phyloP scores from a whole-genome alignment of 2,329 filamentous ascomycete species.

The Elsinoe fawcettii region DNA sequence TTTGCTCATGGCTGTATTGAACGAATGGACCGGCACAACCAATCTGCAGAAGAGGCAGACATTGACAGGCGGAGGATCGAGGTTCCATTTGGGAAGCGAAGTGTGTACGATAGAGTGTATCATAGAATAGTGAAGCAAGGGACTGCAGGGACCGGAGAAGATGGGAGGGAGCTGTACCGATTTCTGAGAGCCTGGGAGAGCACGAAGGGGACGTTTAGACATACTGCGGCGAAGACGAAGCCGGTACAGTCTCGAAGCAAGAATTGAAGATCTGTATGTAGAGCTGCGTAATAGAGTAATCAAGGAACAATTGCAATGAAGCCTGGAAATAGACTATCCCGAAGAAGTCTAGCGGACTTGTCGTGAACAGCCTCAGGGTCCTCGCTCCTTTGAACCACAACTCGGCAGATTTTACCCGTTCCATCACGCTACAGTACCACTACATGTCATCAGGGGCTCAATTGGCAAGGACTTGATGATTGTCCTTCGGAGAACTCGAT shows the following conservation, averaged over 20 bases:
- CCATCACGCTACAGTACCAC: no score
- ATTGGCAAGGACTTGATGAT: no score
- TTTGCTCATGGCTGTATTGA: background rate
- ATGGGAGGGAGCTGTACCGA: background rate
- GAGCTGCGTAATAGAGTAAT: no score
- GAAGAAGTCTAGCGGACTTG: no score
- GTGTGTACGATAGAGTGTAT: background rate
- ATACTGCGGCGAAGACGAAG: background rate
- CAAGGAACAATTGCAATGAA: no score
- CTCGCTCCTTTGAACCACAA: no score
- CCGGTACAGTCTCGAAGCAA: background rate
- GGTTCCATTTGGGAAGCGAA: background rate
- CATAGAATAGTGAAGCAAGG: background rate
- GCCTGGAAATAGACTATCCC: no score
- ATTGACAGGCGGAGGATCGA: background rate
- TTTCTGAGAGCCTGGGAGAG: background rate
- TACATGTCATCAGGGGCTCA: no score
- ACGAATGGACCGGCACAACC: background rate
- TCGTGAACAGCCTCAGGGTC: no score
- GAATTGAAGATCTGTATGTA: no score
- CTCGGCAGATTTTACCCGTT: no score
- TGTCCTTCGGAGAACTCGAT: no score
- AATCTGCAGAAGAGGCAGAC: background rate
- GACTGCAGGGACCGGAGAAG: background rate
- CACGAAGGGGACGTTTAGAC: background rate